Conservation (phyloP, 1,284 basidiomycete genomes). For the Coriolopsis trogii region DNA sequence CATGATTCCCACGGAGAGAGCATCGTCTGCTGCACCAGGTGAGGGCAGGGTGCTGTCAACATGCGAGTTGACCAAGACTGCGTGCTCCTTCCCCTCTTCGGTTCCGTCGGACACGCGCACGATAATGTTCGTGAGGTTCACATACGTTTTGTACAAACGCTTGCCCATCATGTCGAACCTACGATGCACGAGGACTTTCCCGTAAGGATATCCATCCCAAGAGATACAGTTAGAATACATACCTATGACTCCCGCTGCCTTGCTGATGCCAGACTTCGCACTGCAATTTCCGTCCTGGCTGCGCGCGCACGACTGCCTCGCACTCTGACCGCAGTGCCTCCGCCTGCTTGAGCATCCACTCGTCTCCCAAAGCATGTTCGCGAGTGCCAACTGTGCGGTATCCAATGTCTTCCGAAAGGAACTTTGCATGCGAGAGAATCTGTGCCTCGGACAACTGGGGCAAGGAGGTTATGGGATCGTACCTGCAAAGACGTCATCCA, state of each 20-base stretch:
- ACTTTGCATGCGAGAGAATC: constrained; percentile 62
- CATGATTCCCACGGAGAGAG: constrained; percentile 88
- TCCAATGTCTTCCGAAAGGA: constrained; percentile 84
- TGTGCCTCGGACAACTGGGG: constrained; percentile 74
- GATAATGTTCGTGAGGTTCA: constrained; percentile 86
- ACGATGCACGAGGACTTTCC: background rate
- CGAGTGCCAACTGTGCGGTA: constrained; percentile 91
- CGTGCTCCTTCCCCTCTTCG: constrained; percentile 71
- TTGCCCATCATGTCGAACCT: constrained; percentile 88
- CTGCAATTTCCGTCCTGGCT: constrained; percentile 63
- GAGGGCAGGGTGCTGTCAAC: constrained; percentile 83
- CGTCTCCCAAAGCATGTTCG: constrained; percentile 86
- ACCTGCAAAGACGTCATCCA: constrained; percentile 36
- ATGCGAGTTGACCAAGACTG: constrained; percentile 90
- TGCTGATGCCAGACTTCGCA: constrained; percentile 90
- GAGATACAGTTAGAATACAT: constrained; percentile 27
- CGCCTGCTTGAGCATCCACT: constrained; percentile 79
- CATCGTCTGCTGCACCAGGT: constrained; percentile 91
- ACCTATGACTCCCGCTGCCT: constrained; percentile 86
- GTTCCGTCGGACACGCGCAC: constrained; percentile 88
- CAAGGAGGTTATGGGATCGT: constrained; percentile 53
- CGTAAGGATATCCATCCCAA: background rate
- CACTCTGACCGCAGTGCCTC: constrained; percentile 64
- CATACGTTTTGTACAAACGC: constrained; percentile 91
- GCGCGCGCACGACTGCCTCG: constrained; percentile 49